A percentile compares a stretch with the other conserved stretches of the same genome.
Evolutionary conservation across 2,329 filamentous ascomycete genomes (phyloP).

Genomic region (Tolypocladium nubicola): DNA sequence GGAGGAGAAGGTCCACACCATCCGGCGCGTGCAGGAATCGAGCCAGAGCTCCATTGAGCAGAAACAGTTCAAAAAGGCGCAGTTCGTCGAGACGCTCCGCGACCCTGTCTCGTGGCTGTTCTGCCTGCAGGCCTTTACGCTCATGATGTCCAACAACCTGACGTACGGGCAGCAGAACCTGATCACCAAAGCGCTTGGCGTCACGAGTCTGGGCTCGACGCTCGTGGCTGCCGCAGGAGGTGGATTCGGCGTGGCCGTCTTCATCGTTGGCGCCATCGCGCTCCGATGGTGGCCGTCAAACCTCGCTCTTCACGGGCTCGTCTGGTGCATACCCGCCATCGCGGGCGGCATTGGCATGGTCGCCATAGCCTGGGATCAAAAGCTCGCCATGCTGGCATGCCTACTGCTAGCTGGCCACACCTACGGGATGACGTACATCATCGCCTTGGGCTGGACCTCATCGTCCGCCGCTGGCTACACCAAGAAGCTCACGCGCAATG

Average conservation of each 20-base stretch:
- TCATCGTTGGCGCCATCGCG: neutral
- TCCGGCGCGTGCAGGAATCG: neutral
- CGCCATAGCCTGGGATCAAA: neutral
- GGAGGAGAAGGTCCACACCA: neutral
- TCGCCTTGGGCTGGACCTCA: conserved; percentile 7
- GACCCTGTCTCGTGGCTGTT: neutral
- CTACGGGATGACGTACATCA: neutral
- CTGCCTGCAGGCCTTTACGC: neutral
- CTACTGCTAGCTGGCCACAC: neutral
- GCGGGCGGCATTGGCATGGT: neutral
- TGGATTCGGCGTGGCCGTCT: neutral
- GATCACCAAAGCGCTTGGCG: neutral
- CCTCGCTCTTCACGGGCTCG: neutral
- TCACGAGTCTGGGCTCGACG: neutral
- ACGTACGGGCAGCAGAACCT: neutral
- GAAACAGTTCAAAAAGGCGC: neutral
- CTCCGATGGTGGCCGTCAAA: neutral
- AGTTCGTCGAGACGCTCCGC: neutral
- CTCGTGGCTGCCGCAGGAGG: neutral
- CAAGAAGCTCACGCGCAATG: conserved; percentile 31
- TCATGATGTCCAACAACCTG: neutral
- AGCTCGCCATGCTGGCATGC: neutral
- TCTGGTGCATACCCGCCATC: neutral
- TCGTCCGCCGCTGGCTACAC: conserved; percentile 26
- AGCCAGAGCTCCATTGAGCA: neutral